A percentile compares a stretch with the other conserved stretches of the same genome.
phyloP scores from a whole-genome alignment of 495 filamentous ascomycete species.

The Lichenothelia convexa region DNA sequence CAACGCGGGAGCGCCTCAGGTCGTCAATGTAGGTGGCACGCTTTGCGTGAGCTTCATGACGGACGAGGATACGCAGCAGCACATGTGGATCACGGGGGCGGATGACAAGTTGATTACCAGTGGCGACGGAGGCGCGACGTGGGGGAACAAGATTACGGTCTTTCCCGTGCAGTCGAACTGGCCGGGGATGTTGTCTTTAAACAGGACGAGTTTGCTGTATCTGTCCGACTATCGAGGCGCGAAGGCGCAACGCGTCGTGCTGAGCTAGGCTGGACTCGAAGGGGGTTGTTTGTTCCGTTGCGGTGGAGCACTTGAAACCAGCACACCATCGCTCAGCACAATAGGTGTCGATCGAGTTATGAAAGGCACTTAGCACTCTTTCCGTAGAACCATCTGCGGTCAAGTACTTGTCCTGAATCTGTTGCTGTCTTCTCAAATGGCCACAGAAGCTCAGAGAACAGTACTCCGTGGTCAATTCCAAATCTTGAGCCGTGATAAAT shows the following conservation, averaged over 20 bases:
- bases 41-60: conserved; percentile 44
- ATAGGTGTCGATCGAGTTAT: too few species aligned
- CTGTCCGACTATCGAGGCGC: conserved; percentile 21
- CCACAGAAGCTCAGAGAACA: too few species aligned
- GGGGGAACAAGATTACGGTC: conserved; percentile 24
- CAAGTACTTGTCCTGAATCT: too few species aligned
- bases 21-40: conserved; percentile 36
- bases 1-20: conserved; percentile 41
- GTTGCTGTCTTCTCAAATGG: too few species aligned
- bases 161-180: conserved; percentile 19
- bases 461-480: too few species aligned
- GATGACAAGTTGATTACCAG: conserved; percentile 21
- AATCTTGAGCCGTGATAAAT: too few species aligned
- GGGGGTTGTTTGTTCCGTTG: too few species aligned
- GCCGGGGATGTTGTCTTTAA: conserved; percentile 25
- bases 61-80: conserved; percentile 29
- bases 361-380: too few species aligned
- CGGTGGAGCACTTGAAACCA: too few species aligned
- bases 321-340: too few species aligned
- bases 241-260: conserved; percentile 15
- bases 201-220: conserved; percentile 19
- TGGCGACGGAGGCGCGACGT: conserved; percentile 21
- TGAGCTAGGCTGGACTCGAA: neutral
- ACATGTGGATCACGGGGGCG: conserved; percentile 6
- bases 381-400: too few species aligned